A percentile compares a stretch with the other conserved stretches of the same genome.
Conservation (phyloP, 768 basidiomycete species). For the Boletus huronensis region DNA sequence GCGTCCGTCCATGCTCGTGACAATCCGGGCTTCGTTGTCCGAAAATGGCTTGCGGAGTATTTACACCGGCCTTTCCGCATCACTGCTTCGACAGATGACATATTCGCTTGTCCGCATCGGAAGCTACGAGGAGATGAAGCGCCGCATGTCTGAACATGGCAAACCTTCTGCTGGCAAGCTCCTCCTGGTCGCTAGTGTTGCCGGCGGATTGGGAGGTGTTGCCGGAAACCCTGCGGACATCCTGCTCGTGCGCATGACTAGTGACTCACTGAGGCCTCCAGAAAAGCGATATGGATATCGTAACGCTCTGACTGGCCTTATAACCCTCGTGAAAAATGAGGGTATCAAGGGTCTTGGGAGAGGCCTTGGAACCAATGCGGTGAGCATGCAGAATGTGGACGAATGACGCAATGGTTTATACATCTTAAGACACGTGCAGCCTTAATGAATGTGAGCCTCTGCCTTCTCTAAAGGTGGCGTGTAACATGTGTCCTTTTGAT, state of each 20-base stretch:
- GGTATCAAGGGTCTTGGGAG: constrained; percentile 65
- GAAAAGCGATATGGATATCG: constrained; percentile 74
- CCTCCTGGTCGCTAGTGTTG: constrained; percentile 61
- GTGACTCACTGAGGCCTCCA: constrained; percentile 71
- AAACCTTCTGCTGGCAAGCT: constrained; percentile 53
- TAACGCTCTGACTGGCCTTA: constrained; percentile 75
- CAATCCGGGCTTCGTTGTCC: constrained; percentile 61
- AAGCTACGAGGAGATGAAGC: constrained; percentile 75
- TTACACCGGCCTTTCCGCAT: constrained; percentile 80
- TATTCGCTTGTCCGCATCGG: constrained; percentile 86
- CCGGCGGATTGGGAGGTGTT: constrained; percentile 79
- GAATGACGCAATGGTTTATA: constrained; percentile 1
- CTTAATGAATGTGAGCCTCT: constrained; percentile 64
- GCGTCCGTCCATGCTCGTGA: constrained; percentile 61
- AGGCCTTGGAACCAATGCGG: constrained; percentile 77
- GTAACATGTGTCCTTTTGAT: constrained; percentile 8
- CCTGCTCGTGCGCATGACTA: constrained; percentile 82
- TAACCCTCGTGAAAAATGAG: constrained; percentile 61
- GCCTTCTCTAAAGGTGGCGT: neutral
- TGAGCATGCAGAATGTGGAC: constrained; percentile 32
- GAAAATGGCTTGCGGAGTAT: constrained; percentile 70
- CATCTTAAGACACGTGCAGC: constrained; percentile 51
- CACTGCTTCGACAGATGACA: constrained; percentile 85
- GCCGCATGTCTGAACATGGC: constrained; percentile 46
- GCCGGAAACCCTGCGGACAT: constrained; percentile 83